These are phyloP conservation scores for Claviceps purpurea DNA, from an alignment of 2,329 filamentous ascomycete genomes.

Conservation along the genomic window DNA sequence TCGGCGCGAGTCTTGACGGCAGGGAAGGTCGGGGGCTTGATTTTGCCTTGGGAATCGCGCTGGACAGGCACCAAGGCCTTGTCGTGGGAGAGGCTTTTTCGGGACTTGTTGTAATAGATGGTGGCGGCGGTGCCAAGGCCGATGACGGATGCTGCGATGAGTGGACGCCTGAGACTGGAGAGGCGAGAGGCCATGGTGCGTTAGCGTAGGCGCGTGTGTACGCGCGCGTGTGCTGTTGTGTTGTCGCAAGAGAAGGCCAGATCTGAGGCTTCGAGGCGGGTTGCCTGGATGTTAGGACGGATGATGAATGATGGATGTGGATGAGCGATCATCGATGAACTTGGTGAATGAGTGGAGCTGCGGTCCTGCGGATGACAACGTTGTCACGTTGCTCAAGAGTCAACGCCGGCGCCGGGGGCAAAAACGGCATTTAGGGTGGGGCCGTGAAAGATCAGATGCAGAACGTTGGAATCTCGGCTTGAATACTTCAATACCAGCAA, in stretches of 20 bases:
- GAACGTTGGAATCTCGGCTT: no score
- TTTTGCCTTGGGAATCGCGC: conserved; percentile 23
- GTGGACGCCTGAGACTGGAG: conserved; percentile 20
- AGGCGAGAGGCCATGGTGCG: conserved; percentile 22
- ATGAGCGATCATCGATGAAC: not conserved
- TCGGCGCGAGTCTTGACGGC: conserved; percentile 20
- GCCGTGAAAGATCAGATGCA: no score
- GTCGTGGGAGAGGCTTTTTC: conserved; percentile 18
- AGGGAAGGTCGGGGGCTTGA: conserved; percentile 25
- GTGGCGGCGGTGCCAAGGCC: conserved; percentile 17
- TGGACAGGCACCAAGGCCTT: conserved; percentile 20
- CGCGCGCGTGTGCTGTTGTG: not conserved
- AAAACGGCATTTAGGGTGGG: no score
- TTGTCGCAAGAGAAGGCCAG: not conserved
- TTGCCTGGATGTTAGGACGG: not conserved
- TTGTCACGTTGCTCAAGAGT: no score
- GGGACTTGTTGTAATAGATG: conserved; percentile 16
- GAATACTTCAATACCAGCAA: no score
- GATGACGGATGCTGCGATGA: conserved; percentile 16
- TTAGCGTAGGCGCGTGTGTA: not conserved
- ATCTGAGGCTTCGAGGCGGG: not conserved
- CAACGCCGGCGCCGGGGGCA: no score
- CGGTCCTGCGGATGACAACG: no score
- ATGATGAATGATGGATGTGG: not conserved
- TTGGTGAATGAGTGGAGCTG: no score